Evolutionary conservation across 768 basidiomycete genomes (phyloP).

Genomic region (Trametes gibbosa): DNA sequence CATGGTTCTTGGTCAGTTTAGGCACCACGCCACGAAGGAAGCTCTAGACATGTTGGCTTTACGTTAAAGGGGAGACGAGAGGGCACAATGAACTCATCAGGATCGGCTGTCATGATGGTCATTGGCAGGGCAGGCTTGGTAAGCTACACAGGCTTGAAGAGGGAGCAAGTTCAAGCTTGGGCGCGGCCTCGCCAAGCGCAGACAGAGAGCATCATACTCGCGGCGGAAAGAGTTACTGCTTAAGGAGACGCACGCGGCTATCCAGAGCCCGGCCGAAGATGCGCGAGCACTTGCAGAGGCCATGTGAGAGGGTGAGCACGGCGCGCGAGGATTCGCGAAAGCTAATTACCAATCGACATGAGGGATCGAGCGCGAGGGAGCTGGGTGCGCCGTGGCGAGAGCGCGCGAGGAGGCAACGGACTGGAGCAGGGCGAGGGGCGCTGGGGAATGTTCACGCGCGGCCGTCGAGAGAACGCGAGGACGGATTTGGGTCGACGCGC

Average conservation of each 20-base stretch:
- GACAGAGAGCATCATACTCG: neutral
- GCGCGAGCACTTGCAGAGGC: neutral
- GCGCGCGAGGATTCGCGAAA: too few species aligned
- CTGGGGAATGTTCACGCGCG: neutral
- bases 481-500: constrained; percentile 1
- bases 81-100: too few species aligned
- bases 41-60: neutral
- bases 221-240: neutral
- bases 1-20: neutral
- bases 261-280: neutral
- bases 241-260: neutral
- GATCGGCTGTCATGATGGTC: neutral
- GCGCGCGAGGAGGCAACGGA: too few species aligned
- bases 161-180: neutral
- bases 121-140: neutral
- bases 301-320: neutral
- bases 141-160: neutral
- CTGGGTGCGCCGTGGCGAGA: too few species aligned
- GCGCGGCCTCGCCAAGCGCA: neutral
- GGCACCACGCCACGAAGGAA: too few species aligned
- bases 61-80: too few species aligned
- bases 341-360: too few species aligned
- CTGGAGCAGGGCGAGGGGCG: neutral
- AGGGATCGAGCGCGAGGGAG: too few species aligned
- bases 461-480: constrained; percentile 1